These are phyloP conservation scores for Serendipita sp. DNA, from an alignment of 768 basidiomycete species.

Conservation along the genomic window DNA sequence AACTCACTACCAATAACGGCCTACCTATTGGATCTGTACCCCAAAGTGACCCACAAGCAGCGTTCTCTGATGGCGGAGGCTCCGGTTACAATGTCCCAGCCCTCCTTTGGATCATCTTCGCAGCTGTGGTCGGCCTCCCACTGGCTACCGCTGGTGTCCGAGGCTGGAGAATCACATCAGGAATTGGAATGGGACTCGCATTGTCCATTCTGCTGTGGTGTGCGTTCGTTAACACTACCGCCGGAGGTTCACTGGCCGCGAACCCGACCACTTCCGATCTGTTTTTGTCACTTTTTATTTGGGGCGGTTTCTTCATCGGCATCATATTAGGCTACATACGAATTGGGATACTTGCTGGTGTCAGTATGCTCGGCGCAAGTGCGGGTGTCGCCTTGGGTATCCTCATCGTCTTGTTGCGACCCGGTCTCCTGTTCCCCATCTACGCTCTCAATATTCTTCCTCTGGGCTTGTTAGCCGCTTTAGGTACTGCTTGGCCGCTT, in stretches of 20 bases:
- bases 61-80: conserved; percentile 46
- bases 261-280: conserved; percentile 29
- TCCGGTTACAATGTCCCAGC: conserved; percentile 30
- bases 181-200: conserved; percentile 37
- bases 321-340: conserved; percentile 40
- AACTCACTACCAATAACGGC: background rate
- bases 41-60: conserved; percentile 32
- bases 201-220: conserved; percentile 42
- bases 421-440: conserved; percentile 31
- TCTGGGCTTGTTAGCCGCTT: conserved; percentile 28
- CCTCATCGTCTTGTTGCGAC: conserved; percentile 35
- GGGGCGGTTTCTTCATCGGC: conserved; percentile 35
- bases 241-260: conserved; percentile 23
- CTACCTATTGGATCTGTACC: background rate
- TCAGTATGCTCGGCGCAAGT: conserved; percentile 30
- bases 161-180: conserved; percentile 40
- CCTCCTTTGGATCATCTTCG: conserved; percentile 42
- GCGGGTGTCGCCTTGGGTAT: conserved; percentile 45
- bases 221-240: conserved; percentile 40
- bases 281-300: conserved; percentile 31
- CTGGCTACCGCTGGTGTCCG: conserved; percentile 42
- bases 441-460: conserved; percentile 40
- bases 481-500: conserved; percentile 28
- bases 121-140: conserved; percentile 35
- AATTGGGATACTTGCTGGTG: conserved; percentile 32